Base-by-base conservation (phyloP, 2,329 filamentous ascomycete genomes). In the Xylaria sp. region DNA sequence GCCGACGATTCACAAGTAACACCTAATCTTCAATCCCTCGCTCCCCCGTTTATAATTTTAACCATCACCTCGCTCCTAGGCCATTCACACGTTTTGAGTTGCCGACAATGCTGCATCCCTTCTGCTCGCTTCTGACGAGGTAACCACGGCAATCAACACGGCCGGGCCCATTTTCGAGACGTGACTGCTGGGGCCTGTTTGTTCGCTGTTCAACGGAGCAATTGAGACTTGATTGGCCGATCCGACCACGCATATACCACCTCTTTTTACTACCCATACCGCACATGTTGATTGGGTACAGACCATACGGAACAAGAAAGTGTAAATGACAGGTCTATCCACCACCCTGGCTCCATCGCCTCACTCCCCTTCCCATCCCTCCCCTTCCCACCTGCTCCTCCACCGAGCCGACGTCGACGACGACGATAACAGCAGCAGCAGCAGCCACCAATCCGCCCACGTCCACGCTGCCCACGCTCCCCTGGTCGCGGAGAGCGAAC, bases 301-400 rank as follows among this genome's bases (percentile, higher is more conserved):
- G 64, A 49, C 33, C 33, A 36, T 36, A 36, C 46, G 59, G 23
- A 70, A 49, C 56, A 59, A 55, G 68, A 67, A 36, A 59, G 51
- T 62, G 61, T 67, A 72, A 72, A 73, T 72, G 70, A 71, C 70
- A 56, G 68, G 64, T 54, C 68, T 68, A 72, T 67, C 70, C 65
- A 61, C 68, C 51, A 51, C 67, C 62, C 60, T 62, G 71, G 68
- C 66, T 73, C 68, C 70, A 66, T 71, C 62, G 60, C 71, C 71
- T 69, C 61, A 67, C 46, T 36, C 49, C 36, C 52, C 56, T 36
- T 68, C 64, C 62, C 59, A 58, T 62, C 55, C 41, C 3, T 54
- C 25, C 46, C 41, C 59, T 49, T 18, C 36, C 28, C 59, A 41
- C 10, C 52, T 18, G 7, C 41, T 28, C 54, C 18, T 36, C 28